Evolutionary conservation across 2,329 filamentous ascomycete species (phyloP).

Genomic region (Aspergillus brunneoviolaceus): DNA sequence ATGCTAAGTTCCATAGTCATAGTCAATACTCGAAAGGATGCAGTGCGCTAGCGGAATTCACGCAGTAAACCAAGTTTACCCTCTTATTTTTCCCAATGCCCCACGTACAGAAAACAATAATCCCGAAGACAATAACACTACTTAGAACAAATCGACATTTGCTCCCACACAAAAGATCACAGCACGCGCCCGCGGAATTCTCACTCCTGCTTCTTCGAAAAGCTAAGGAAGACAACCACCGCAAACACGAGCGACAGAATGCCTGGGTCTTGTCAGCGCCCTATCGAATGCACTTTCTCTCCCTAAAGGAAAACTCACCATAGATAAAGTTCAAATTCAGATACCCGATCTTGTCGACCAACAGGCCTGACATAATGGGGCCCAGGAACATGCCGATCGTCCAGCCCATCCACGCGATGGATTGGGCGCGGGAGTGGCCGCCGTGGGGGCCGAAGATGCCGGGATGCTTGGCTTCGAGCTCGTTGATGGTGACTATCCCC

Average conservation of each 20-base stretch:
- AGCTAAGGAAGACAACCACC: neutral
- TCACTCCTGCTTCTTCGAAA: neutral
- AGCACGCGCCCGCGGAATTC: too few relatives aligned
- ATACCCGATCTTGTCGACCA: conserved; percentile 16
- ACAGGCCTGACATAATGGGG: conserved; percentile 15
- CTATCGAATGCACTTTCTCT: neutral
- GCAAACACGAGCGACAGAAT: neutral
- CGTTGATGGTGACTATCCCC: conserved; percentile 10
- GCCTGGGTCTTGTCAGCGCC: neutral
- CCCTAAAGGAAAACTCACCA: neutral
- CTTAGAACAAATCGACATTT: too few relatives aligned
- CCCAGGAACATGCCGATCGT: conserved; percentile 17
- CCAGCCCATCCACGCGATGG: conserved; percentile 17
- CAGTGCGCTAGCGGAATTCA: too few relatives aligned
- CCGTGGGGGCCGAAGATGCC: conserved; percentile 17
- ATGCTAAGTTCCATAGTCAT: too few relatives aligned
- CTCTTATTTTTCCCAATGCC: too few relatives aligned
- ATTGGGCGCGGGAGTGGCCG: conserved; percentile 14
- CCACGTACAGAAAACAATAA: too few relatives aligned
- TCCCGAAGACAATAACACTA: too few relatives aligned
- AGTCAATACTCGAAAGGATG: too few relatives aligned
- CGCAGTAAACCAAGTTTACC: too few relatives aligned
- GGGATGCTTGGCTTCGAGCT: conserved; percentile 11
- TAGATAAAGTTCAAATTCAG: neutral
- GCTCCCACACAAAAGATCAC: too few relatives aligned